Conservation (phyloP, 192 early-diverging fungal genomes). For the Pilaira anomala region DNA sequence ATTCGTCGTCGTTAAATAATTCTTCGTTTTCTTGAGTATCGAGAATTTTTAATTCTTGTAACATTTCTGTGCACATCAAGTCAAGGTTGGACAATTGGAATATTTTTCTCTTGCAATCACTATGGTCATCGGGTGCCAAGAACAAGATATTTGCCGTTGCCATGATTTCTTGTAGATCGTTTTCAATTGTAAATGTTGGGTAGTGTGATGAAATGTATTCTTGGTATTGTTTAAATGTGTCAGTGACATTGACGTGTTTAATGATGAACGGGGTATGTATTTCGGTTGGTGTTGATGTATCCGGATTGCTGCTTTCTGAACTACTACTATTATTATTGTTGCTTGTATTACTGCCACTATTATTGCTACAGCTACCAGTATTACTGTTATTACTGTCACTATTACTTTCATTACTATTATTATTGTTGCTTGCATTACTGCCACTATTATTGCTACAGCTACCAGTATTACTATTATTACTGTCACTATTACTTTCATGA, state of each 20-base stretch:
- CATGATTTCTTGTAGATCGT: not conserved
- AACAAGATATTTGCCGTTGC: not conserved
- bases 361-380: too few relatives aligned
- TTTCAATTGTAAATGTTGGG: not conserved
- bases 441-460: too few relatives aligned
- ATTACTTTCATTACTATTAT: too few relatives aligned
- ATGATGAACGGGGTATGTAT: not conserved
- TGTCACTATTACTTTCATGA: too few relatives aligned
- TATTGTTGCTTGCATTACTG: too few relatives aligned
- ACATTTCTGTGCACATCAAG: not conserved
- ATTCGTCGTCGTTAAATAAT: not conserved
- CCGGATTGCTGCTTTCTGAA: too few relatives aligned
- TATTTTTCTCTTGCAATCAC: not conserved
- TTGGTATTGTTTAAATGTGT: not conserved
- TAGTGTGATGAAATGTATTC: not conserved
- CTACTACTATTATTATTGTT: too few relatives aligned
- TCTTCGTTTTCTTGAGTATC: not conserved
- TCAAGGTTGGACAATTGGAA: not conserved
- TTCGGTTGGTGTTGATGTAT: too few relatives aligned
- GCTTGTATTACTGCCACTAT: too few relatives aligned
- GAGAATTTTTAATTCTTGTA: too few relatives aligned
- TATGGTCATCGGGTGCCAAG: not conserved
- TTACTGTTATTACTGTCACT: too few relatives aligned
- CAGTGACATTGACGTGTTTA: not conserved
- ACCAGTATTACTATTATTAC: too few relatives aligned